Evolutionary conservation across 2,329 filamentous ascomycete species (phyloP), one percentile per base, ranked within the genome.

Genomic region (Aspergillus melleus): DNA sequence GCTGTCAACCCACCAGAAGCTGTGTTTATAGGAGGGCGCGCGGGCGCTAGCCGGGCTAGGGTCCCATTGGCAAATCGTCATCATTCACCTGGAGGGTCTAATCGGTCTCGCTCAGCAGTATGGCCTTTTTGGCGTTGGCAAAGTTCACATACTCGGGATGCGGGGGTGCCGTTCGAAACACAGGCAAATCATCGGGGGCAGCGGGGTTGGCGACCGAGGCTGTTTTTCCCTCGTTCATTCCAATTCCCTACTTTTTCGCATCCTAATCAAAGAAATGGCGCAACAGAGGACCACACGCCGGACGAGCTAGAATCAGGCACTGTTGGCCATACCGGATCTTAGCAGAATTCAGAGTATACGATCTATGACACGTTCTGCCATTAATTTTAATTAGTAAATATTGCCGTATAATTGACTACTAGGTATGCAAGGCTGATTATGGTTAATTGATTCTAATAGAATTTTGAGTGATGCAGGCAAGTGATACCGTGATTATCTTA

Each of bases 1-100:
- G 56, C 62, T 57, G 70, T 65, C 29, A 71, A 67, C 63, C 71
- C 69, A 52, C 73, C 75, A 29, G 73, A 74, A 52, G 70, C 70
- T 61, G 73, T 70, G 19, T 75, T 74, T 57, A 67, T 74, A 51
- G 72, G 71, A 55, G 67, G 69, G 54, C 70, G 73, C 16, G 6
- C 19, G 36, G 14, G 36, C 9, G 36, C 14, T 12, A 42, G 16
- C 14, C 36, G 36, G 36, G 36, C 12, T 8, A 14, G 36, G 36
- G 14, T n/a, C 2, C 14, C 36, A 42, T 42, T 42, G 16, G 14
- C 36, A n/a, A 19, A n/a, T 42, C 36, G 36, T 5, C 36, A 42
- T n/a, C 14, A 42, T n/a, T 42, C 16, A n/a, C 36, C 36, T 16
- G 14, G 5, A n/a, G 16, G 36, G 14, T 6, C 36, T 42, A 42